phyloP scores from a whole-genome alignment of 176 grass and related monocot genomes.

The Poa pratensis region DNA sequence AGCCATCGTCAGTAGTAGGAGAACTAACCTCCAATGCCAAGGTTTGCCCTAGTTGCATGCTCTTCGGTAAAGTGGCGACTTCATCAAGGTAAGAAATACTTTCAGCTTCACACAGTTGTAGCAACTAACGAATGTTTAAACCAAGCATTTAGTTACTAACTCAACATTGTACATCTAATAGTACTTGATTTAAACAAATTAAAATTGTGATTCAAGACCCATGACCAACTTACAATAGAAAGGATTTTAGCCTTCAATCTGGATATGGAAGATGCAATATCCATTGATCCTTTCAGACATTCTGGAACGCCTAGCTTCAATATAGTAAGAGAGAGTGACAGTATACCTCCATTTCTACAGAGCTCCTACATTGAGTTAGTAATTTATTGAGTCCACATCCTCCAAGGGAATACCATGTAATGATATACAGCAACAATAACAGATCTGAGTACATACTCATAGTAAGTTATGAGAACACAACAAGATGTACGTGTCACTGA shows the following conservation, averaged over 20 bases:
- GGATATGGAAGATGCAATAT: conserved; percentile 72
- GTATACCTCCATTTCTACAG: conserved; percentile 88
- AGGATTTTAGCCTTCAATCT: conserved; percentile 90
- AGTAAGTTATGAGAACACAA: background rate
- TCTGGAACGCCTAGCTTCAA: conserved; percentile 76
- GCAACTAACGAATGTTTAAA: conserved; percentile 56
- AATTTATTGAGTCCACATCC: conserved; percentile 30
- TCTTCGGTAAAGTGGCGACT: conserved; percentile 75
- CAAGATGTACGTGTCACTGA: conserved; percentile 9
- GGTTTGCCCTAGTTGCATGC: conserved; percentile 79
- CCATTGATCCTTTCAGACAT: conserved; percentile 69
- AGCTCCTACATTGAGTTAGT: conserved; percentile 68
- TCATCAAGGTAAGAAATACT: conserved; percentile 98
- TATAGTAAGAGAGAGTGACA: conserved; percentile 71
- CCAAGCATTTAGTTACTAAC: conserved; percentile 35
- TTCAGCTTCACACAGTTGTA: conserved; percentile 98
- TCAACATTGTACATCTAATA: conserved; percentile 1
- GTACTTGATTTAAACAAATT: background rate
- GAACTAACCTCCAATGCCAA: conserved; percentile 85
- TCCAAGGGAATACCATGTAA: conserved; percentile 24
- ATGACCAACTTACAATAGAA: conserved; percentile 76
- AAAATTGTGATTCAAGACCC: conserved; percentile 10
- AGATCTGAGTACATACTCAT: background rate
- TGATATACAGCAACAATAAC: conserved; percentile 6
- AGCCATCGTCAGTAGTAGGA: background rate